These are phyloP conservation scores for Hyphodiscus sp. DNA, from an alignment of 2,329 filamentous ascomycete genomes.

Conservation along the genomic window DNA sequence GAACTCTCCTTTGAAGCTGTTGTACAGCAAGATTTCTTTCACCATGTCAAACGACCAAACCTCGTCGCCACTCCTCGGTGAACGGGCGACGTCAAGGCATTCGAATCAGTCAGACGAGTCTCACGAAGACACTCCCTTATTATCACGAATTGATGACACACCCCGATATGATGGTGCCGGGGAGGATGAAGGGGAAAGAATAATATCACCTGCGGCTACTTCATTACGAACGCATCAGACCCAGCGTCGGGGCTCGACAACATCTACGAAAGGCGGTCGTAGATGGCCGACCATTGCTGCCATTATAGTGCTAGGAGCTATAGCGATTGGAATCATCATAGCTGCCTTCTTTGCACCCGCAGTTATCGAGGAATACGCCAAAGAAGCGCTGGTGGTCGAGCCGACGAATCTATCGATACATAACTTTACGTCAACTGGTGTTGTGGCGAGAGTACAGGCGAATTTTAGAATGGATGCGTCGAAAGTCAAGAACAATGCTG, in stretches of 20 bases:
- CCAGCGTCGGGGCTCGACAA: slow-evolving; percentile 18
- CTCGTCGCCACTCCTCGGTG: neutral
- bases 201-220: slow-evolving; percentile 29
- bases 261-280: slow-evolving; percentile 33
- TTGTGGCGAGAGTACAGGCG: slow-evolving; percentile 74
- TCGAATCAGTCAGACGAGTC: slow-evolving; percentile 18
- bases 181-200: slow-evolving; percentile 16
- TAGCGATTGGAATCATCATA: slow-evolving; percentile 63
- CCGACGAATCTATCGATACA: slow-evolving; percentile 81
- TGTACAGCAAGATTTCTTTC: neutral
- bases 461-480: slow-evolving; percentile 75
- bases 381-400: slow-evolving; percentile 74
- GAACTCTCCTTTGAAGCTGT: neutral
- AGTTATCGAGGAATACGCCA: slow-evolving; percentile 77
- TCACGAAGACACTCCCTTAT: slow-evolving; percentile 30
- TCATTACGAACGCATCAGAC: slow-evolving; percentile 31
- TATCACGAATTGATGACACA: slow-evolving; percentile 25
- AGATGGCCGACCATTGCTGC: slow-evolving; percentile 78
- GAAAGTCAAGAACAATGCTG: slow-evolving; percentile 62
- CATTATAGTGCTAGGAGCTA: slow-evolving; percentile 55
- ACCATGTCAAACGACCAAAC: neutral
- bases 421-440: slow-evolving; percentile 71
- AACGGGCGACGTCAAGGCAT: slow-evolving; percentile 11
- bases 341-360: slow-evolving; percentile 77
- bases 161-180: slow-evolving; percentile 28